Base-by-base conservation (phyloP, 139 green algal species). In the Auxenochlorella pyrenoidosa region DNA sequence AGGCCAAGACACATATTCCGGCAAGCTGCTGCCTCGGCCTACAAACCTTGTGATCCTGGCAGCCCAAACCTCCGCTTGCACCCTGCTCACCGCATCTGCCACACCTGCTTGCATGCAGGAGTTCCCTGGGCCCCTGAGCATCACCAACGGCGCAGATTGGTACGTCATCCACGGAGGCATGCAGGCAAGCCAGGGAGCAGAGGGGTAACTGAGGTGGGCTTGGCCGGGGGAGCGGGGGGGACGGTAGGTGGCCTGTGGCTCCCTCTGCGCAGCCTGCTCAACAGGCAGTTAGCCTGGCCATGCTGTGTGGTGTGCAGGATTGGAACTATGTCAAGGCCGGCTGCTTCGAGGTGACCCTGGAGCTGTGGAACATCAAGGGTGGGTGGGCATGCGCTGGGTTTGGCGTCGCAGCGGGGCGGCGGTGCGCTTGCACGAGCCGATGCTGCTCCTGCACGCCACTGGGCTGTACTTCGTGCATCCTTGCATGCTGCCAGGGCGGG, bases 111-210 rank as follows among this genome's bases (percentile, higher is more conserved):
- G 41, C 40, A 18, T 60, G 70, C 34, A 92, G 81, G 92, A 98
- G 86, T 99, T 99, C 77, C 32, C 43, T 0, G 90, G 54, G 15
- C 54, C 54, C 13, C 54, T 86, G 6, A 71, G 76, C 30, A 96
- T 96, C 83, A 98, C 95, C 38, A 99, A 99, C 82, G 97, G 97
- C 22, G 96, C 96, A 0, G 84, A 90, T 59, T 99, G 97, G 97
- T 99, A 99, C 89, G 93, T 94, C 1, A 79, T 99, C 76, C 96
- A 96, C 75, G 95, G 96, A 16, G 93, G 95, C 86, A 95, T 97
- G 93, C 95, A 87, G 82, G 82, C 71, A 3, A 19, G 65, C 19
- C 8, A 2, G 54, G 22, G 54, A 13, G 54, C 54, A 63, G 18
- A 63, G 54, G 15, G 18, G 54, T 63, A 63, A 22, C 6, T 10